These are phyloP conservation scores for Cadophora sp. DNA, from an alignment of 2,329 filamentous ascomycete genomes.

Conservation along the genomic window DNA sequence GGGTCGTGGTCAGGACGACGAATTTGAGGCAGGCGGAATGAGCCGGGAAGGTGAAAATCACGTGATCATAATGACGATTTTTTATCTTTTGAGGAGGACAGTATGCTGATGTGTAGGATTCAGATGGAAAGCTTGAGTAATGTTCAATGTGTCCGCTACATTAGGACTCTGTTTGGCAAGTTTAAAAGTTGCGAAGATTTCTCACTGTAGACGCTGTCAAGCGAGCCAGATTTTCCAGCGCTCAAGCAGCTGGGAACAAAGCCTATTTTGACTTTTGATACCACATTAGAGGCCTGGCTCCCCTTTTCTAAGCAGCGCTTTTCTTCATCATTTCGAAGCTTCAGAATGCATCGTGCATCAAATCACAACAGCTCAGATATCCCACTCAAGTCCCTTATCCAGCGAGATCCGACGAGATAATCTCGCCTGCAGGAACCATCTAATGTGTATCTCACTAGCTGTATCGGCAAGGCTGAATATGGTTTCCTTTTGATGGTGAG, in stretches of 20 bases:
- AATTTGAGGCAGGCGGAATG: conserved; percentile 21
- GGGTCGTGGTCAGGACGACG: conserved; percentile 18
- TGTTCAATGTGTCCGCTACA: too few species aligned
- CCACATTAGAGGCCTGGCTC: too few species aligned
- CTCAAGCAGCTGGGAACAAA: not conserved
- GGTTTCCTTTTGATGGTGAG: not conserved
- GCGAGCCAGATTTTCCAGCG: not conserved
- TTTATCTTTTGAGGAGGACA: not conserved
- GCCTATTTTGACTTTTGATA: not conserved
- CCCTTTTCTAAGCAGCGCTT: too few species aligned
- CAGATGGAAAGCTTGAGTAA: too few species aligned
- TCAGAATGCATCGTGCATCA: not conserved
- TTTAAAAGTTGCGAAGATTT: too few species aligned
- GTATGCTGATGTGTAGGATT: too few species aligned
- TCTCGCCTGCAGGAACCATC: conserved; percentile 6
- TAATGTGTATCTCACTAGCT: not conserved
- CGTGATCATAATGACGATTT: not conserved
- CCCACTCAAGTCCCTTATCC: not conserved
- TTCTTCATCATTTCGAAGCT: not conserved
- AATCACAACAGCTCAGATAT: not conserved
- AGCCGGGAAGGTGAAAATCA: conserved; percentile 13
- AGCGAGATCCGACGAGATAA: conserved; percentile 4
- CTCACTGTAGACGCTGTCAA: not conserved
- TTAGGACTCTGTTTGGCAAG: too few species aligned
- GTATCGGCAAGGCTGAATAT: not conserved